Evolutionary conservation across 306 rosid species (phyloP).

Genomic region (Quercus alba): DNA sequence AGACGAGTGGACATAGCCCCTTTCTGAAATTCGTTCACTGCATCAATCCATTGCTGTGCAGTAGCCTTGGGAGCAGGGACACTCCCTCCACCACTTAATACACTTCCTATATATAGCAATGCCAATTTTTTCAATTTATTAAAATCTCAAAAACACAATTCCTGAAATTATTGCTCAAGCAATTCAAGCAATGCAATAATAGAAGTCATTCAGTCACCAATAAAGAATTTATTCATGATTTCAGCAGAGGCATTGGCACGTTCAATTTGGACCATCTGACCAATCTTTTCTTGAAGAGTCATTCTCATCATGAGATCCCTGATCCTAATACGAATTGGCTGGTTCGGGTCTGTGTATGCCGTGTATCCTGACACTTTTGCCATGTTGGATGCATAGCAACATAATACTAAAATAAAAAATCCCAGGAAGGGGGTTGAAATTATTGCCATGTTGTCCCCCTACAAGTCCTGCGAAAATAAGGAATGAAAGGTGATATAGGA

Average conservation of each 20-base stretch:
- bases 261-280: conserved; percentile 26
- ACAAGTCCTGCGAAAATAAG: not conserved
- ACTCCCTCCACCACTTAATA: conserved; percentile 16
- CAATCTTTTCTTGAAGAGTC: conserved; percentile 24
- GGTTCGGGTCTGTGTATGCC: conserved; percentile 7
- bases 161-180: not conserved
- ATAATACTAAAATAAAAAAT: not conserved
- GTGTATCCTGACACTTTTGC: not conserved
- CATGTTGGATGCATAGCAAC: not conserved
- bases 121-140: not conserved
- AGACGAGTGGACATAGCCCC: conserved; percentile 1
- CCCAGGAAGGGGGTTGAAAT: not conserved
- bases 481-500: no score
- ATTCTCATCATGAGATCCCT: not conserved
- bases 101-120: conserved; percentile 7
- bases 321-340: not conserved
- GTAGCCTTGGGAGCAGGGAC: not conserved
- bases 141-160: not conserved
- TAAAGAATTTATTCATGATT: not conserved
- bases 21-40: not conserved
- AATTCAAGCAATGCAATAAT: no score
- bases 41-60: not conserved
- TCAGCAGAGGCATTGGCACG: not conserved
- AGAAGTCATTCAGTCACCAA: not conserved
- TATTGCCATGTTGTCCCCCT: not conserved